Percentiles rank a stretch among this genome's conserved stretches.
These are phyloP conservation scores for Cordyceps farinosa DNA, from an alignment of 2,329 filamentous ascomycete species.

Conservation along the genomic window DNA sequence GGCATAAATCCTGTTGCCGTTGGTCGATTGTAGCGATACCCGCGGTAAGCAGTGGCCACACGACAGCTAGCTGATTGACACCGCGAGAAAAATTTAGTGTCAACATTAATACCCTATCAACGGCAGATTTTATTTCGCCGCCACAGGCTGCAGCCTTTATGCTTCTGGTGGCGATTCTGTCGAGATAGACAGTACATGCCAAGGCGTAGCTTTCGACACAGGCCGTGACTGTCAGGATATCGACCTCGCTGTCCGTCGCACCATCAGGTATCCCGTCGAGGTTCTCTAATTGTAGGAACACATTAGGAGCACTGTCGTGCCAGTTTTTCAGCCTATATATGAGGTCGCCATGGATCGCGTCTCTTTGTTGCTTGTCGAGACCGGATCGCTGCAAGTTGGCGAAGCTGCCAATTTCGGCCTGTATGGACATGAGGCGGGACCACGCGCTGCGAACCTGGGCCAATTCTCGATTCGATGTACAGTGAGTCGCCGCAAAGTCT, in stretches of 20 bases:
- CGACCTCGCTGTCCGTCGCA: constrained; percentile 12
- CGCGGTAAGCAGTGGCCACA: constrained; percentile 7
- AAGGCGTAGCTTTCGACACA: constrained; percentile 20
- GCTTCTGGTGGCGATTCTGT: constrained; percentile 15
- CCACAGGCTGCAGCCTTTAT: neutral
- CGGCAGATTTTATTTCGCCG: neutral
- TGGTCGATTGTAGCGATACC: neutral
- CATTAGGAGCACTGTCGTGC: constrained; percentile 20
- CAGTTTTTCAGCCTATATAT: constrained; percentile 18
- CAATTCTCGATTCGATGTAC: constrained; percentile 14
- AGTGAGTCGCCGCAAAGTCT: constrained; percentile 15
- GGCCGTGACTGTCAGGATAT: constrained; percentile 18
- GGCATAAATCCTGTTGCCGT: neutral
- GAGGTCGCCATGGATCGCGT: constrained; percentile 17
- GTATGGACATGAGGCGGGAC: constrained; percentile 23
- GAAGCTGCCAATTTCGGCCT: constrained; percentile 21
- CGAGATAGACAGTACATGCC: constrained; percentile 19
- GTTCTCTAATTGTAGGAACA: constrained; percentile 9
- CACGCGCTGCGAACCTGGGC: constrained; percentile 21
- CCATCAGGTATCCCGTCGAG: constrained; percentile 1
- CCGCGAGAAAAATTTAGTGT: constrained; percentile 16
- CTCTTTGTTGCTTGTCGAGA: constrained; percentile 3
- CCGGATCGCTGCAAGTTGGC: constrained; percentile 13
- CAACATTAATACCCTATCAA: constrained; percentile 9
- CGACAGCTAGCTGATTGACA: constrained; percentile 10